Percentiles rank a stretch among this genome's conserved stretches.
Evolutionary conservation across 768 basidiomycete genomes (phyloP).

Genomic region (Suillus weaverae): DNA sequence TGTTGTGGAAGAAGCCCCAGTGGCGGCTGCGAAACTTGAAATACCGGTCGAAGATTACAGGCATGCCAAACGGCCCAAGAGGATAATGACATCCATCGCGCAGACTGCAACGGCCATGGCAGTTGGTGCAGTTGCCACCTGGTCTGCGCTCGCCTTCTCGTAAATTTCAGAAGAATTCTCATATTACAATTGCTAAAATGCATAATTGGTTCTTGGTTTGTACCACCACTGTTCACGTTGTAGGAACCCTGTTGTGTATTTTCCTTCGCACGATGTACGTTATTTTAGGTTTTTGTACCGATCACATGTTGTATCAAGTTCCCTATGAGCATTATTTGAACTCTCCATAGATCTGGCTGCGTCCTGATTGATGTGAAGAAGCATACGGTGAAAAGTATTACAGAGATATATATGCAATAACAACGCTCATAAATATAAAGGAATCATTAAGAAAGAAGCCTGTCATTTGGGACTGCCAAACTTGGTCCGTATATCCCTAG

Average conservation of each 20-base stretch:
- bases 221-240: not conserved
- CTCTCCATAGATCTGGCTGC: not conserved
- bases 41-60: slow-evolving; percentile 14
- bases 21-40: not conserved
- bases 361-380: not conserved
- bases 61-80: slow-evolving; percentile 48
- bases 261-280: not conserved
- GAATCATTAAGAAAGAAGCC: not conserved
- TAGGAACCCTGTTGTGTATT: not conserved
- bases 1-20: not conserved
- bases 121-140: slow-evolving; percentile 69
- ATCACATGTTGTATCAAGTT: not conserved
- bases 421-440: not conserved
- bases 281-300: slow-evolving; percentile 6
- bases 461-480: slow-evolving; percentile 19
- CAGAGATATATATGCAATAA: slow-evolving; percentile 4
- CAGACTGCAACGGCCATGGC: slow-evolving; percentile 64
- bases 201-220: slow-evolving; percentile 4
- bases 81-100: slow-evolving; percentile 38
- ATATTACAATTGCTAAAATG: slow-evolving; percentile 1
- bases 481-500: slow-evolving; percentile 31
- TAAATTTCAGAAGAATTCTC: slow-evolving; percentile 26
- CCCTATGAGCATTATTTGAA: not conserved
- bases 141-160: slow-evolving; percentile 71
- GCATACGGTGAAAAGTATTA: not conserved